Base-by-base conservation (phyloP, 306 rosid species). In the Quercus parvula region DNA sequence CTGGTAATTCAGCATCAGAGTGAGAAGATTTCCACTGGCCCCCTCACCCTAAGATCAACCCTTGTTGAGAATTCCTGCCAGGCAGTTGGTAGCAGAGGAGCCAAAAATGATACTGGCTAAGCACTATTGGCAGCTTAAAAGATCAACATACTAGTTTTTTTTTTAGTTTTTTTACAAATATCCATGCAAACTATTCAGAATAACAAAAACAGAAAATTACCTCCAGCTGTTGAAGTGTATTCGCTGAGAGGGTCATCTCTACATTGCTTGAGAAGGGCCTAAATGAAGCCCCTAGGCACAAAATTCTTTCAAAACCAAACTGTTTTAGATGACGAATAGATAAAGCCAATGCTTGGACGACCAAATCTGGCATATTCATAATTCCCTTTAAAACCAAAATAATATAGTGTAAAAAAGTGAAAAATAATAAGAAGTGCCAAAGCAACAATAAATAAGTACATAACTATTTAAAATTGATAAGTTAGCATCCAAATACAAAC, bases 191-290 rank as follows among this genome's bases (percentile, higher is more conserved):
- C 10, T 35, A 64, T 56, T 74, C 28, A 24, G 57, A 22, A 31
- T 31, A 24, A 27, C 28, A 31, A 22, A 41, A 58, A 58, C 17
- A 75, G 13, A 10, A 63, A 81, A 71, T 83, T 84, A 95, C 99
- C 99, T 95, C 98, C 76, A 95, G 83, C 71, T 95, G 99, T 82
- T 86, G 93, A 83, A 95, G 97, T 69, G 99, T 78, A 86, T 95
- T 95, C 76, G 92, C 94, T 5, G 99, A 91, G 74, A 95, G 95
- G 81, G 84, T 81, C 97, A 95, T 91, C 85, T 95, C 97, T 56
- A 75, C 78, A 70, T 90, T 86, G 91, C 84, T 89, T 81, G 92
- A 87, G 58, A 91, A 85, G 66, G 99, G 97, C 87, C 96, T 91
- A 77, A 95, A 85, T 81, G 94, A 89, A 85, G 90, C 87, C 75